Evolutionary conservation across 164 flowering plant genomes (phyloP), one percentile per base, ranked within the genome.

Genomic region (Nymphaea colorata): DNA sequence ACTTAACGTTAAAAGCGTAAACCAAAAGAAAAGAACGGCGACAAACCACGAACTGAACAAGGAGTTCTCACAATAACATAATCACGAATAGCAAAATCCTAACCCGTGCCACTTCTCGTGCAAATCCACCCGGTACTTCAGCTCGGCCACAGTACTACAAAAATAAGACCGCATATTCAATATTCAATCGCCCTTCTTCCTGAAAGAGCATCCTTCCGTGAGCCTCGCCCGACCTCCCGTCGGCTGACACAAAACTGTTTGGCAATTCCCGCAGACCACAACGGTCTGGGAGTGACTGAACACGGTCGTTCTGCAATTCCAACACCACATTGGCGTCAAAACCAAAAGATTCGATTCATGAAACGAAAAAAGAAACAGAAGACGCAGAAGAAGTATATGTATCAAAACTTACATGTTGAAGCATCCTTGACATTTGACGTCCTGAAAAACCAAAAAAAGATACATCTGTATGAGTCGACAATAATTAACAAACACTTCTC

Each of bases 341-440:
- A 51, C 8, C 12, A 7, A 2, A 51, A 51, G 3, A 51, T 8
- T 11, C 7, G 41, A 61, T 8, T 36, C 11, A 11, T 7, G 10
- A 11, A n/a, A 36, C 17, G 41, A 14, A 61, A n/a, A 61, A 11
- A 6, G n/a, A 61, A 11, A n/a, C 63, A 61, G 16, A 1, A 55
- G 16, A 8, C 59, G 16, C 14, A 7, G 63, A 11, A 61, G 7
- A 61, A 3, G 4, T 17, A 36, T 11, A 61, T 3, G n/a, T n/a
- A 61, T 0, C 36, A 36, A 6, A 43, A 76, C 81, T 76, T 77
- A 83, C 85, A 84, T 84, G 78, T 75, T 84, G 71, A 84, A 80
- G 80, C 87, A 84, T 3, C 84, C 87, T 67, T 77, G 84, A 74
- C 87, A 84, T 66, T 82, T 84, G 16, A 84, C 87, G 44, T 84